Conservation (phyloP, 257 asterid species). For the Solanum paucissectum region DNA sequence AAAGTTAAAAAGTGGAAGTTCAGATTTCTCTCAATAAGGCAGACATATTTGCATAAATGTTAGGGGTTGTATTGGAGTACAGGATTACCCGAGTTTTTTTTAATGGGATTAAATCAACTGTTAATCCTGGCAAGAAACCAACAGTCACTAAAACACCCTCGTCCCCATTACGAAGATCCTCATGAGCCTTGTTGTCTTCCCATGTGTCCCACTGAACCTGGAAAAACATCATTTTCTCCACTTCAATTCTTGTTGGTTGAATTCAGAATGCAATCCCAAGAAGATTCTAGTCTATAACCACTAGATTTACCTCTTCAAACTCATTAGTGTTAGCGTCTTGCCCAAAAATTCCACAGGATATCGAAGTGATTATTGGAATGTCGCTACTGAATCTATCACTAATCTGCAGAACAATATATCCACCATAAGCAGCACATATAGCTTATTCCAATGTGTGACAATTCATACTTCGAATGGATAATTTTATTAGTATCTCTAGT, state of each 20-base stretch:
- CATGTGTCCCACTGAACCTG: slow-evolving; percentile 65
- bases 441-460: not conserved
- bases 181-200: slow-evolving; percentile 21
- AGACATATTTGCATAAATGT: not conserved
- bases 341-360: slow-evolving; percentile 58
- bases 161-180: slow-evolving; percentile 4
- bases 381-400: slow-evolving; percentile 34
- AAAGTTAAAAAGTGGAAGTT: not conserved
- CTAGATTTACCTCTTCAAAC: slow-evolving; percentile 46
- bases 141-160: slow-evolving; percentile 55
- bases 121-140: slow-evolving; percentile 71
- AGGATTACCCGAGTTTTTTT: not conserved
- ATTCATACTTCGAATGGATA: not conserved
- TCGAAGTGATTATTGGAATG: slow-evolving; percentile 46
- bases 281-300: not conserved
- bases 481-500: not conserved
- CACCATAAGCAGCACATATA: not conserved
- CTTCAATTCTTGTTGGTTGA: not conserved
- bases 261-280: not conserved
- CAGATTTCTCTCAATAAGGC: not conserved
- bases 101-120: slow-evolving; percentile 42
- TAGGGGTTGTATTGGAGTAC: not conserved
- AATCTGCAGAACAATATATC: slow-evolving; percentile 40
- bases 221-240: slow-evolving; percentile 3
- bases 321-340: slow-evolving; percentile 45